Conservation (phyloP, 257 asterid species). For the Forsythia suspensa region DNA sequence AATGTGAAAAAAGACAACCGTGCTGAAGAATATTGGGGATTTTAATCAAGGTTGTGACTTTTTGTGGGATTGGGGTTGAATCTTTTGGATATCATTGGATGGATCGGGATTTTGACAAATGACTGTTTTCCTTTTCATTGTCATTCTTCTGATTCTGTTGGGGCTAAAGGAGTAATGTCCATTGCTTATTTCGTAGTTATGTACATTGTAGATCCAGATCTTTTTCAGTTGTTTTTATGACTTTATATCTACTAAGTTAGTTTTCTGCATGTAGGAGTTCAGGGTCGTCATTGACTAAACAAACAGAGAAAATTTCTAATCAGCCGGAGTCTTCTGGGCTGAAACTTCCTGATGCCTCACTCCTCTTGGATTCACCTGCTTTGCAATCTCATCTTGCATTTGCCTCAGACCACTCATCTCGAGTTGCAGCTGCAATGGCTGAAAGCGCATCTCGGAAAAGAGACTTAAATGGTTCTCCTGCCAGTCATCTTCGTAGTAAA, state of each 20-base stretch:
- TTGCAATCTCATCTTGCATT: conserved; percentile 38
- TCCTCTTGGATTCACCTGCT: conserved; percentile 68
- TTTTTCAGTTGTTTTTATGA: conserved; percentile 3
- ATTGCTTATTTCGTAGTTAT: background rate
- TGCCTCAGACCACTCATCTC: conserved; percentile 63
- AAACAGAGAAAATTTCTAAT: conserved; percentile 27
- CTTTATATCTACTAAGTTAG: conserved; percentile 1
- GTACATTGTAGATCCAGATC: background rate
- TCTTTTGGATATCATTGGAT: background rate
- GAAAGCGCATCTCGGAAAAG: conserved; percentile 71
- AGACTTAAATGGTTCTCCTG: conserved; percentile 45
- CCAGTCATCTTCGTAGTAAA: conserved; percentile 63
- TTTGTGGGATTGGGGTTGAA: background rate
- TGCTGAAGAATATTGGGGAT: background rate
- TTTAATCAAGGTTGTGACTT: background rate
- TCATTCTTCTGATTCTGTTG: conserved; percentile 2
- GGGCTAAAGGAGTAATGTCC: background rate
- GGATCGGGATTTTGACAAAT: background rate
- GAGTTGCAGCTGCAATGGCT: conserved; percentile 87
- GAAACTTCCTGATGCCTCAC: conserved; percentile 79
- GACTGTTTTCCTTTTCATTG: background rate
- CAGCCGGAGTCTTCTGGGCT: conserved; percentile 35
- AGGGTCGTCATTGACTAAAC: conserved; percentile 30
- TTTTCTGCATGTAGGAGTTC: conserved; percentile 33
- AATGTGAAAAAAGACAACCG: background rate